phyloP scores from a whole-genome alignment of 257 asterid genomes.

The Voacanga thouarsii region DNA sequence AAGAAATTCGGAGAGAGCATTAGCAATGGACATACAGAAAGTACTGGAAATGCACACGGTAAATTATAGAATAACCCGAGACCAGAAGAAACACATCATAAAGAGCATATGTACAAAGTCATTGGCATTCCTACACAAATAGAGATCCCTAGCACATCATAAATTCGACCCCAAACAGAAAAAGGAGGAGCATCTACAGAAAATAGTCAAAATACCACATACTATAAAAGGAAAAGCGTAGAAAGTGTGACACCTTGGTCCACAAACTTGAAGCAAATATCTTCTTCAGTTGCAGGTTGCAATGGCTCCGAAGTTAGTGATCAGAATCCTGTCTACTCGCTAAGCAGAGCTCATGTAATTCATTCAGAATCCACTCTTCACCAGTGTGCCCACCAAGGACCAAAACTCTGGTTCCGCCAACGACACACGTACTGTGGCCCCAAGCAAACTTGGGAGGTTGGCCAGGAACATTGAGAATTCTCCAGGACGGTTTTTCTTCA shows the following conservation, averaged over 20 bases:
- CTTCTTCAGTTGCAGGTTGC: not conserved
- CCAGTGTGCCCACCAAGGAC: constrained; percentile 90
- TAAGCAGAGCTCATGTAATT: constrained; percentile 71
- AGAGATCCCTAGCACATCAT: not conserved
- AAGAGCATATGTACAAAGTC: constrained; percentile 17
- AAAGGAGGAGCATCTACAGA: not conserved
- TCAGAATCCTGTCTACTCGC: constrained; percentile 79
- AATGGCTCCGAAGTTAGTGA: constrained; percentile 21
- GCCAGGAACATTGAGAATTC: constrained; percentile 69
- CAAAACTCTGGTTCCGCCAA: constrained; percentile 86
- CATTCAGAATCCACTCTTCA: constrained; percentile 81
- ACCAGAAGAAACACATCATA: not conserved
- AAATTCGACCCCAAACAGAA: not conserved
- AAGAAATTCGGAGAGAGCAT: not conserved
- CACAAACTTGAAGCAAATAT: constrained; percentile 14
- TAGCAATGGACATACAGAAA: not conserved
- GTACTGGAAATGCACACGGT: not conserved
- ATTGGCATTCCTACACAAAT: constrained; percentile 2
- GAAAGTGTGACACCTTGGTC: constrained; percentile 1
- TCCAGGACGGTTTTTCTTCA: constrained; percentile 81
- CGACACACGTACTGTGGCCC: constrained; percentile 88
- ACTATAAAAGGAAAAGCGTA: not conserved
- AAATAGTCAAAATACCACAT: not conserved
- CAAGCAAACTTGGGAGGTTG: constrained; percentile 84
- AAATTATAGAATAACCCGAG: not conserved